These are phyloP conservation scores for Dalbergia cochinchinensis DNA, from an alignment of 306 rosid genomes.

Conservation along the genomic window DNA sequence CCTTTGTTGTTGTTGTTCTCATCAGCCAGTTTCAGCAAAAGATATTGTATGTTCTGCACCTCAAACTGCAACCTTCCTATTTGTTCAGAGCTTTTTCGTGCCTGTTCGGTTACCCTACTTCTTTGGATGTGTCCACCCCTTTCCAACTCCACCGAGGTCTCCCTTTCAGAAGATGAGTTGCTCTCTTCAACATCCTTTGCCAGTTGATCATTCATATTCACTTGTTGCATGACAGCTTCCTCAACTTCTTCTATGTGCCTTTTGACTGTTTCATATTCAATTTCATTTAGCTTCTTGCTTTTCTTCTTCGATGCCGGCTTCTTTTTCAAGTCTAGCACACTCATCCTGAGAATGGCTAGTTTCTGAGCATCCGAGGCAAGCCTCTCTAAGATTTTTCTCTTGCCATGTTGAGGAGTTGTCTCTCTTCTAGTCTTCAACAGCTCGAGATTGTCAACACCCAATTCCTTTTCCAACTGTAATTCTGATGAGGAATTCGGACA, in stretches of 20 bases:
- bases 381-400: slow-evolving; percentile 72
- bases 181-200: slow-evolving; percentile 63
- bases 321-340: slow-evolving; percentile 74
- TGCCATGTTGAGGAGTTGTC: slow-evolving; percentile 53
- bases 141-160: slow-evolving; percentile 53
- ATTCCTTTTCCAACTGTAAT: slow-evolving; percentile 71
- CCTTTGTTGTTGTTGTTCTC: slow-evolving; percentile 58
- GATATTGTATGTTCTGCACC: slow-evolving; percentile 81
- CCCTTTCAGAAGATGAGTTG: slow-evolving; percentile 52
- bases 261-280: slow-evolving; percentile 75
- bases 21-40: slow-evolving; percentile 74
- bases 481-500: slow-evolving; percentile 59
- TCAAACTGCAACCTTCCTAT: slow-evolving; percentile 90
- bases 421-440: slow-evolving; percentile 51
- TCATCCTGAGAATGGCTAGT: slow-evolving; percentile 67
- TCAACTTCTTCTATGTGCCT: slow-evolving; percentile 83
- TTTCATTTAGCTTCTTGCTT: slow-evolving; percentile 55
- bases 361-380: slow-evolving; percentile 81
- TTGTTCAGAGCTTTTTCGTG: slow-evolving; percentile 75
- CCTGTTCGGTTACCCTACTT: slow-evolving; percentile 63
- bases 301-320: slow-evolving; percentile 65
- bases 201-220: slow-evolving; percentile 64
- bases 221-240: slow-evolving; percentile 71
- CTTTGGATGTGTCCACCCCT: slow-evolving; percentile 51
- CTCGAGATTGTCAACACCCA: slow-evolving; percentile 78